phyloP scores from a whole-genome alignment of 2,329 filamentous ascomycete genomes.

The Ophidiomyces ophidiicola region DNA sequence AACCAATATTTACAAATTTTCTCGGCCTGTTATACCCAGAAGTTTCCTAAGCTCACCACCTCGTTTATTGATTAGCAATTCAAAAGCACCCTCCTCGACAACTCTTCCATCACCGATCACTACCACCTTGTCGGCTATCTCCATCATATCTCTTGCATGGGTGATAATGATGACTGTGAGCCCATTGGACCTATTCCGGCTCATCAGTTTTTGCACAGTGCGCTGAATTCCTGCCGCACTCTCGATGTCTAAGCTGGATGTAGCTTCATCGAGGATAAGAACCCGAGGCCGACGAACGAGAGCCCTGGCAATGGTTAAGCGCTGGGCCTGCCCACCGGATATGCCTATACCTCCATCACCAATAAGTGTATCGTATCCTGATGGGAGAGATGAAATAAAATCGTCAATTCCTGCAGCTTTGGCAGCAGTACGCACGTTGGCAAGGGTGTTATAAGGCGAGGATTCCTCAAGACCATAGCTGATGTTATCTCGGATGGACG shows the following conservation, averaged over 20 bases:
- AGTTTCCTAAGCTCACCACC: conserved; percentile 38
- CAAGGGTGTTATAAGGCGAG: conserved; percentile 35
- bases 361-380: conserved; percentile 59
- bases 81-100: conserved; percentile 58
- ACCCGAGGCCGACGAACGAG: conserved; percentile 58
- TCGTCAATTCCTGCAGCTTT: conserved; percentile 55
- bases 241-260: conserved; percentile 62
- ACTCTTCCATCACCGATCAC: conserved; percentile 56
- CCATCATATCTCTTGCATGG: conserved; percentile 78
- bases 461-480: conserved; percentile 55
- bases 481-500: conserved; percentile 45
- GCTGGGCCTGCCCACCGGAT: conserved; percentile 72
- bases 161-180: conserved; percentile 72
- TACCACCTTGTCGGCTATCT: conserved; percentile 58
- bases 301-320: conserved; percentile 68
- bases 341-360: conserved; percentile 64
- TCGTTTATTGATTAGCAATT: conserved; percentile 40
- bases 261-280: conserved; percentile 77
- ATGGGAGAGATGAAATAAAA: conserved; percentile 60
- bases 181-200: conserved; percentile 19
- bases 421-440: conserved; percentile 43
- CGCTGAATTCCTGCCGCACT: conserved; percentile 52
- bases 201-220: conserved; percentile 47
- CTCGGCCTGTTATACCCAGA: conserved; percentile 21
- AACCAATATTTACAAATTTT: too few relatives aligned